A percentile compares a stretch with the other conserved stretches of the same genome.
phyloP scores from a whole-genome alignment of 306 rosid genomes.

The Alnus rubra region DNA sequence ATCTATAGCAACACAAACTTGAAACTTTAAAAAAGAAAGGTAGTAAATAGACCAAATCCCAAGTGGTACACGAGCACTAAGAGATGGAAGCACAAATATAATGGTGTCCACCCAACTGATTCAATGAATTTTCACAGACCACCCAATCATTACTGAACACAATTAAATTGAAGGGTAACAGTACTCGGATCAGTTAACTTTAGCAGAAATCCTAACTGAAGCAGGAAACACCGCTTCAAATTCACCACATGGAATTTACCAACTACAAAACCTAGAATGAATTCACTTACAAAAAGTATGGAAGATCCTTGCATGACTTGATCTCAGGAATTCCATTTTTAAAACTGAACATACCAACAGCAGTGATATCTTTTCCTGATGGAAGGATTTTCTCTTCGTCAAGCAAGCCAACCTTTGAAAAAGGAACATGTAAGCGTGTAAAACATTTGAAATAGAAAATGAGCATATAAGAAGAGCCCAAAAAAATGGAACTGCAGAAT shows the following conservation, averaged over 20 bases:
- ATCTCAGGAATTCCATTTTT: slow-evolving; percentile 68
- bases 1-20: background rate
- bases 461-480: slow-evolving; percentile 8
- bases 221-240: background rate
- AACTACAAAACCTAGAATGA: background rate
- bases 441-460: slow-evolving; percentile 1
- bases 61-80: background rate
- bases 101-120: background rate
- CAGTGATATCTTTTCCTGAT: slow-evolving; percentile 74
- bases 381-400: slow-evolving; percentile 93
- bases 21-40: background rate
- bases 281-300: slow-evolving; percentile 77
- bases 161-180: slow-evolving; percentile 10
- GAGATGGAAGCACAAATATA: slow-evolving; percentile 5
- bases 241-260: background rate
- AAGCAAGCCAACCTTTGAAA: slow-evolving; percentile 77
- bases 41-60: background rate
- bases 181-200: background rate
- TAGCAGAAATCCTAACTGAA: background rate
- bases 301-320: slow-evolving; percentile 78
- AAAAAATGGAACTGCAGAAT: slow-evolving; percentile 13
- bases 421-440: slow-evolving; percentile 14
- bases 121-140: slow-evolving; percentile 14
- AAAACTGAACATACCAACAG: slow-evolving; percentile 72
- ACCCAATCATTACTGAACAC: slow-evolving; percentile 12